These are phyloP conservation scores for Phytophthora boehmeriae DNA, from an alignment of 352 stramenopile genomes.

Conservation along the genomic window DNA sequence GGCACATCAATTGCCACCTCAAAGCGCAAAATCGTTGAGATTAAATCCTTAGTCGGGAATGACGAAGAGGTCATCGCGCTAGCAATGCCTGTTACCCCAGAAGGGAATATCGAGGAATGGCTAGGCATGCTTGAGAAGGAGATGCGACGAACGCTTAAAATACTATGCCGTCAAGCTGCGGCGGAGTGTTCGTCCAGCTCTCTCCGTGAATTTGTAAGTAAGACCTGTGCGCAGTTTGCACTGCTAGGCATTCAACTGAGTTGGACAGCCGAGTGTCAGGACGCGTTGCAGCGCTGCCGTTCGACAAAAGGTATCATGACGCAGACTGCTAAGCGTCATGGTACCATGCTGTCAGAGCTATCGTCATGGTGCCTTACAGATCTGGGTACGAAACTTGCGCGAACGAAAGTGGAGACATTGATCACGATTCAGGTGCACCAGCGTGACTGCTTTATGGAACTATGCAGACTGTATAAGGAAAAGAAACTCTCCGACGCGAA, in stretches of 20 bases:
- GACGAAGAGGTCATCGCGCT: constrained; percentile 83
- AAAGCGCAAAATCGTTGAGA: constrained; percentile 70
- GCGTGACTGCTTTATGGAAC: constrained; percentile 77
- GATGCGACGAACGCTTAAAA: constrained; percentile 74
- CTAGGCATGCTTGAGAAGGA: constrained; percentile 69
- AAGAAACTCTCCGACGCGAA: constrained; percentile 78
- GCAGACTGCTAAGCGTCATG: constrained; percentile 83
- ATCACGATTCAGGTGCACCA: constrained; percentile 95
- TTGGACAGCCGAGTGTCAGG: constrained; percentile 78
- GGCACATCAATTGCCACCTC: constrained; percentile 24
- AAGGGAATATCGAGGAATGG: constrained; percentile 90
- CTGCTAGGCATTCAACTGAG: constrained; percentile 79
- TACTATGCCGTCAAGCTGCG: constrained; percentile 61
- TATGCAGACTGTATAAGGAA: constrained; percentile 77
- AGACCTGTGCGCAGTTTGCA: constrained; percentile 75
- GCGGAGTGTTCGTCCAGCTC: constrained; percentile 54
- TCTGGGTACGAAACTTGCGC: constrained; percentile 89
- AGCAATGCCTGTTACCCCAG: constrained; percentile 51
- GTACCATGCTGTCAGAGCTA: constrained; percentile 85
- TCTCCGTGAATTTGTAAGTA: constrained; percentile 73
- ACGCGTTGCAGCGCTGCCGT: constrained; percentile 78
- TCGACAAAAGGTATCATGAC: constrained; percentile 86
- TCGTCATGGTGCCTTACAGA: constrained; percentile 92
- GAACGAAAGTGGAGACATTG: constrained; percentile 93
- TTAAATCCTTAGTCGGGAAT: constrained; percentile 73